Base-by-base conservation (phyloP, 805 yeast genomes). In the Lipomyces chichibuensis region DNA sequence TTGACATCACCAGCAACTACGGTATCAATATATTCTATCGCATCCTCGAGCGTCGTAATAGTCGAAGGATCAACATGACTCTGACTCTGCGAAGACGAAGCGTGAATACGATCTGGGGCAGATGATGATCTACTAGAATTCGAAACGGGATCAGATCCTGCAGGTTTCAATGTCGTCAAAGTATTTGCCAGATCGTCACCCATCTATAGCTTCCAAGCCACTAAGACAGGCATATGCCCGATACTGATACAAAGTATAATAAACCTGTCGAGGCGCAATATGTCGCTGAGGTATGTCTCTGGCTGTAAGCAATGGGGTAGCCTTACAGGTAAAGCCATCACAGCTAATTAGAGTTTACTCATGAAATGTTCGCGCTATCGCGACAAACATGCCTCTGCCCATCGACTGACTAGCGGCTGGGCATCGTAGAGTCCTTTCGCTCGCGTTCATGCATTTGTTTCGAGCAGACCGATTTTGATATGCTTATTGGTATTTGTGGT, bases 401-500 rank as follows among this genome's bases (percentile, higher is more conserved):
- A 2, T 7, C 46, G 17, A 39, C 20, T 39, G 5, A 14, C 20
- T n/a, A 43, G n/a, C 49, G 49, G 9, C 6, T 11, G 5, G 13
- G 13, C 39, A 35, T 35, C 14, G 0, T 9, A 3, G 14, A 35
- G 39, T 14, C 39, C 25, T 49, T 49, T 23, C 25, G 14, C n/a
- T 11, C 54, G 27, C 54, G 32, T 17, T 35, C 59, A 17, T n/a
- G 4, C 39, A 33, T 7, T 35, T 11, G 32, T n/a, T 23, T 23
- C 4, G 20, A 46, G 23, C 52, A 27, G 35, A 29, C 25, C 13
- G 9, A 59, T 43, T 35, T n/a, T 25, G 39, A n/a, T n/a, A 90
- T 90, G 96, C 80, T 91, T 54, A 84, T 90, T 29, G 95, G 94
- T 2, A 81, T 90, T 4, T 85, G 93, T 0, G 96, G 96, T 0